Percentiles rank a stretch among this genome's conserved stretches.
Conservation (phyloP, 2,329 filamentous ascomycete genomes). For the Colletotrichum paranaense region DNA sequence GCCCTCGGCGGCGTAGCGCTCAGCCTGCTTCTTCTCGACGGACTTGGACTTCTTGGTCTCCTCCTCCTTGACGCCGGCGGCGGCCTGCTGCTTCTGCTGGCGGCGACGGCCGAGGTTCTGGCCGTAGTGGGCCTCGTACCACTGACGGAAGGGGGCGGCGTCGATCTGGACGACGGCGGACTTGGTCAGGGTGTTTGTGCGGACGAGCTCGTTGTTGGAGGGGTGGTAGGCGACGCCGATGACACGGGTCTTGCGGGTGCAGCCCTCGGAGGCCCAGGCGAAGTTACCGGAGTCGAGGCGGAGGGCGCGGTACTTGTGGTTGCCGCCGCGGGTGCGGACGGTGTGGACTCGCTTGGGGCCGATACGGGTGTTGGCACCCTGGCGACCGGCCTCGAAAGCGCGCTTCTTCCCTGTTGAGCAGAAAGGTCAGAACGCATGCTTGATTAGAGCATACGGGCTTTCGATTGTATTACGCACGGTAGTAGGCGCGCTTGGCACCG, state of each 20-base stretch:
- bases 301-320: conserved; percentile 99
- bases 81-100: conserved; percentile 79
- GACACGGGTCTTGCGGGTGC: conserved; percentile 99
- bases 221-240: conserved; percentile 99
- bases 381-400: conserved; percentile 99
- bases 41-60: conserved; percentile 93
- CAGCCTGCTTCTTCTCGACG: conserved; percentile 96
- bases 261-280: conserved; percentile 97
- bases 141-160: conserved; percentile 98
- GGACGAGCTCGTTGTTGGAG: conserved; percentile 99
- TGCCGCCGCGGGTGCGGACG: conserved; percentile 96
- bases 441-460: conserved; percentile 72
- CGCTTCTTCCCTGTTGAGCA: conserved; percentile 84
- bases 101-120: conserved; percentile 87
- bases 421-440: conserved; percentile 79
- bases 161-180: conserved; percentile 99
- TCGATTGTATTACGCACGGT: conserved; percentile 78
- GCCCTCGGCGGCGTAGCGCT: conserved; percentile 82
- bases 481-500: conserved; percentile 96
- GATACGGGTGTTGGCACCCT: conserved; percentile 99
- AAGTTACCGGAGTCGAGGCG: conserved; percentile 99
- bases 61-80: conserved; percentile 70
- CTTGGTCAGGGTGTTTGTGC: conserved; percentile 99
- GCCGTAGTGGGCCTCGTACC: conserved; percentile 99
- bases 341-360: conserved; percentile 96